Evolutionary conservation across 345 rosid species (phyloP).

Genomic region (Theobroma cacao): DNA sequence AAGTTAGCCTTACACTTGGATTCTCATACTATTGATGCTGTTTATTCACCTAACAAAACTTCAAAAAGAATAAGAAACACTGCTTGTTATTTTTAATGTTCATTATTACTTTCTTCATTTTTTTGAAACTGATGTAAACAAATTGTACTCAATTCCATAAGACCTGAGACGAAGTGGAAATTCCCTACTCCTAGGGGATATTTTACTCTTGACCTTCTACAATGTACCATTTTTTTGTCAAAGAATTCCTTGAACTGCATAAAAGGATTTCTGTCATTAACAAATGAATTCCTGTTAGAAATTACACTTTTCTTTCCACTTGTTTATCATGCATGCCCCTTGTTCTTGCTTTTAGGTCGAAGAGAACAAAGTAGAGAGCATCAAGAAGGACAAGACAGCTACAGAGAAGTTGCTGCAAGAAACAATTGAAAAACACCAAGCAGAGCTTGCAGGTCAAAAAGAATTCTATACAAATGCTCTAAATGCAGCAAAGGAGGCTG

Average conservation of each 20-base stretch:
- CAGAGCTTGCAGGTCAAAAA: slow-evolving; percentile 76
- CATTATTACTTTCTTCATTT: not conserved
- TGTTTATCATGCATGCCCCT: not conserved
- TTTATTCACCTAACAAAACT: not conserved
- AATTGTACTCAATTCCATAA: not conserved
- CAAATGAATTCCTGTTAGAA: slow-evolving; percentile 2
- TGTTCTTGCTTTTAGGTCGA: slow-evolving; percentile 56
- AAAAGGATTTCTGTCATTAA: not conserved
- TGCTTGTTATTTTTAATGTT: slow-evolving; percentile 1
- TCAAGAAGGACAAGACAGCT: slow-evolving; percentile 86
- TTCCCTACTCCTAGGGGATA: not conserved
- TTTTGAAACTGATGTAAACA: not conserved
- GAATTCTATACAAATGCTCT: slow-evolving; percentile 84
- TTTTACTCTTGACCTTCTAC: not conserved
- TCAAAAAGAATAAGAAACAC: not conserved
- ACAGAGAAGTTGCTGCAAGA: slow-evolving; percentile 94
- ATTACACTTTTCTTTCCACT: not conserved
- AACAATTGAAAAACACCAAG: slow-evolving; percentile 93
- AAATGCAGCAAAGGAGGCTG: slow-evolving; percentile 93
- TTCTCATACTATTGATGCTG: not conserved
- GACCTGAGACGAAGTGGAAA: not conserved
- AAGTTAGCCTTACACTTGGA: slow-evolving; percentile 6
- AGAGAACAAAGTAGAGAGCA: slow-evolving; percentile 93
- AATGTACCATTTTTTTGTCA: not conserved
- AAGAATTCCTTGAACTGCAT: not conserved